Percentiles rank a stretch among this genome's conserved stretches.
Evolutionary conservation across 2,329 filamentous ascomycete species (phyloP).

Genomic region (Verticillium isaacii): DNA sequence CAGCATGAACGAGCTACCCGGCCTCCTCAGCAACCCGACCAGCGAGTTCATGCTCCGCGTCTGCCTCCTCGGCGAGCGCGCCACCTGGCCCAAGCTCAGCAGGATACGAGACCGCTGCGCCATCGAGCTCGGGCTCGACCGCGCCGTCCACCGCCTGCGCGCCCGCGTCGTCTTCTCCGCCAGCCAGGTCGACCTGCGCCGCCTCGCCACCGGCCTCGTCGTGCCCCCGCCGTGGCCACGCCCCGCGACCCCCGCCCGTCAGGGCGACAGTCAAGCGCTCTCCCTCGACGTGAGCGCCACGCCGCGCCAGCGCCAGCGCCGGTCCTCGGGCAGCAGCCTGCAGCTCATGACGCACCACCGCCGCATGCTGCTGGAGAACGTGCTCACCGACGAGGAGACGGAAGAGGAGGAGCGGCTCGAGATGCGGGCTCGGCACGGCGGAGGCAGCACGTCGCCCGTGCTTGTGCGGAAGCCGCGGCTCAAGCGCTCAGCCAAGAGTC

Average conservation of each 20-base stretch:
- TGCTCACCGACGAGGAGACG: slow-evolving; percentile 38
- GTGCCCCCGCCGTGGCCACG: slow-evolving; percentile 17
- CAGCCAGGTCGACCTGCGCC: slow-evolving; percentile 56
- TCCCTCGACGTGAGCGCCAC: slow-evolving; percentile 13
- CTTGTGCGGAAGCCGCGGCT: slow-evolving; percentile 32
- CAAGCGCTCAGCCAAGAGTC: slow-evolving; percentile 34
- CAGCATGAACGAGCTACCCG: slow-evolving; percentile 66
- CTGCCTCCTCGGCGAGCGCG: slow-evolving; percentile 72
- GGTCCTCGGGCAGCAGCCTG: slow-evolving; percentile 47
- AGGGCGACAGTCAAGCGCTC: slow-evolving; percentile 13
- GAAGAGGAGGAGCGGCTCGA: slow-evolving; percentile 39
- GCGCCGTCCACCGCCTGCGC: slow-evolving; percentile 64
- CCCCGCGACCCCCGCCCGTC: slow-evolving; percentile 11
- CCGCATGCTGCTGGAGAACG: slow-evolving; percentile 30
- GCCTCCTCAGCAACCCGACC: slow-evolving; percentile 78
- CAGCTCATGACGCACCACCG: slow-evolving; percentile 30
- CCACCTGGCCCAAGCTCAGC: slow-evolving; percentile 87
- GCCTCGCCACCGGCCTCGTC: slow-evolving; percentile 30
- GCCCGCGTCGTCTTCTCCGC: slow-evolving; percentile 65
- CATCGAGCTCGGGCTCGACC: slow-evolving; percentile 79
- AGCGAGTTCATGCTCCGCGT: slow-evolving; percentile 80
- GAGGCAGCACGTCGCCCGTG: slow-evolving; percentile 17
- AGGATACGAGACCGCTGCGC: slow-evolving; percentile 83
- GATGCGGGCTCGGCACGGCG: slow-evolving; percentile 28
- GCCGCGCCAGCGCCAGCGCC: slow-evolving; percentile 32